A percentile compares a stretch with the other conserved stretches of the same genome.
Conservation (phyloP, 2,329 filamentous ascomycete species). For the Aspergillus aculeatus region DNA sequence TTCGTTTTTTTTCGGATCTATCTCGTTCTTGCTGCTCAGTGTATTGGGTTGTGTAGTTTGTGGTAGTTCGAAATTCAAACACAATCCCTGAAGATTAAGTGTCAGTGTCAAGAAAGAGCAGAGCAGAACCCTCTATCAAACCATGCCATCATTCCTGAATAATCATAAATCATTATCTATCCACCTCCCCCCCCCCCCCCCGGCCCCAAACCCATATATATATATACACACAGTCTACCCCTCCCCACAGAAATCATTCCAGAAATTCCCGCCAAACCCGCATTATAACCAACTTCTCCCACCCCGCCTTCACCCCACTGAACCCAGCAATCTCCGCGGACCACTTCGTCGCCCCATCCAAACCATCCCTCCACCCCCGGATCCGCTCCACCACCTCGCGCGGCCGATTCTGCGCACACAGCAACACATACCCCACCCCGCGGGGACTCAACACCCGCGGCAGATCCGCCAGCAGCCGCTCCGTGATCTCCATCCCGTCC, state of each 20-base stretch:
- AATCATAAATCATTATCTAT: constrained; percentile 1
- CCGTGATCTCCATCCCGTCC: constrained; percentile 93
- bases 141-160: no score
- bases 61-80: no score
- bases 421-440: constrained; percentile 83
- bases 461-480: constrained; percentile 70
- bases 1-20: not conserved
- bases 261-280: constrained; percentile 67
- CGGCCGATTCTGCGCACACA: constrained; percentile 89
- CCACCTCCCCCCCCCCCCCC: no score
- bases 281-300: constrained; percentile 90
- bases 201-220: not conserved
- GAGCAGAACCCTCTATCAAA: no score
- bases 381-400: constrained; percentile 67
- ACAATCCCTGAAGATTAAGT: no score
- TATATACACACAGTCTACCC: not conserved
- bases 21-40: not conserved
- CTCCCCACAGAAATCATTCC: not conserved
- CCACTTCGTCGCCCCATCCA: constrained; percentile 54
- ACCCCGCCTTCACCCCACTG: constrained; percentile 85
- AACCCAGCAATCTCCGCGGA: constrained; percentile 71
- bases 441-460: constrained; percentile 61
- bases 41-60: no score
- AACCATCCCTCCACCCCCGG: constrained; percentile 48
- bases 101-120: no score